phyloP scores from a whole-genome alignment of 1,139 yeast genomes.

The Scheffersomyces parashehatae region DNA sequence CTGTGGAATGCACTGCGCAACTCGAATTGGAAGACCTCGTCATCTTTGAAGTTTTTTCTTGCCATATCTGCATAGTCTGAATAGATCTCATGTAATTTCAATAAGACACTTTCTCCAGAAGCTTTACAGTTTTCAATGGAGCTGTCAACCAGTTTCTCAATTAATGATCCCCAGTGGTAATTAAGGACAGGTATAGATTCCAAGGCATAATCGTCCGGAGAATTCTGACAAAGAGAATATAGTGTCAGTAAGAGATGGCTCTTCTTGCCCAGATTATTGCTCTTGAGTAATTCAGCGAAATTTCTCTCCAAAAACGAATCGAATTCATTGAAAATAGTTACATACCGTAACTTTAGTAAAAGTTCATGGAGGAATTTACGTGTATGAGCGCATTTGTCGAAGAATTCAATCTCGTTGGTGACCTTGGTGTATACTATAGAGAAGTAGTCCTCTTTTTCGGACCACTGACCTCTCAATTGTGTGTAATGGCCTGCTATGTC shows the following conservation, averaged over 20 bases:
- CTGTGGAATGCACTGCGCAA: constrained; percentile 28
- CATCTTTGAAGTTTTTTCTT: constrained; percentile 4
- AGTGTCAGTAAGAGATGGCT: constrained; percentile 2
- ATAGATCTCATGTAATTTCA: constrained; percentile 5
- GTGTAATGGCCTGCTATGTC: constrained; percentile 19
- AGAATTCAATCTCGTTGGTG: constrained; percentile 14
- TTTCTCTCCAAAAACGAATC: constrained; percentile 16
- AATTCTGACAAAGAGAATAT: constrained; percentile 8
- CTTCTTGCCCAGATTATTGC: constrained; percentile 13
- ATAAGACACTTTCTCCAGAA: constrained; percentile 2
- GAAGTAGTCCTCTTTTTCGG: constrained; percentile 20
- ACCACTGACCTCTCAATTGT: constrained; percentile 19
- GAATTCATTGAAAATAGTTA: constrained; percentile 29
- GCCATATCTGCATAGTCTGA: constrained; percentile 7
- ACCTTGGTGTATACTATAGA: constrained; percentile 12
- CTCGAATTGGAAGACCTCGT: constrained; percentile 28
- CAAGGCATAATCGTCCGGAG: constrained; percentile 9
- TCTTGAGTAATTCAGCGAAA: constrained; percentile 20
- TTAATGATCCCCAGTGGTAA: constrained; percentile 14
- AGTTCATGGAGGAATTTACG: constrained; percentile 20
- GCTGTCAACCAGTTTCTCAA: constrained; percentile 5
- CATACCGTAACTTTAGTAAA: constrained; percentile 30
- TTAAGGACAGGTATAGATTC: constrained; percentile 11
- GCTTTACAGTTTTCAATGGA: constrained; percentile 3
- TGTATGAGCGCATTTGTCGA: constrained; percentile 23